Percentiles rank a stretch among this genome's conserved stretches.
These are phyloP conservation scores for Coniosporium apollinis DNA, from an alignment of 495 filamentous ascomycete genomes.

Conservation along the genomic window DNA sequence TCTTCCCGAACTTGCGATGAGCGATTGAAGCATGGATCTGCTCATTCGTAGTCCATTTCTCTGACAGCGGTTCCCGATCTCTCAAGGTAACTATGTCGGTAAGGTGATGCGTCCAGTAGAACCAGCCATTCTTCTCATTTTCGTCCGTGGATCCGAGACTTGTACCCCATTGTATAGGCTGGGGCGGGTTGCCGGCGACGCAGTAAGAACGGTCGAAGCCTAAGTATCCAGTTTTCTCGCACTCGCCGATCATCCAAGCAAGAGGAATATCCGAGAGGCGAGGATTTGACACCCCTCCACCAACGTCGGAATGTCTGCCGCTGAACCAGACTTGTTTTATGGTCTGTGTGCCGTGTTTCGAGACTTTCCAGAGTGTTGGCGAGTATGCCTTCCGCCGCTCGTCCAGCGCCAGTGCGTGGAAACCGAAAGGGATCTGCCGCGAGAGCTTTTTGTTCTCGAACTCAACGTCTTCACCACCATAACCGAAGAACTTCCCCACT, in stretches of 20 bases:
- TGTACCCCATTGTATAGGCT: too few species aligned
- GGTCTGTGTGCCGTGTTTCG: slow-evolving; percentile 4
- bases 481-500: slow-evolving; percentile 10
- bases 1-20: too few species aligned
- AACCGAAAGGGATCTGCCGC: slow-evolving; percentile 11
- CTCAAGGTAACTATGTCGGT: too few species aligned
- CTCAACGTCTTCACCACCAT: slow-evolving; percentile 12
- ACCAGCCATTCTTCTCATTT: too few species aligned
- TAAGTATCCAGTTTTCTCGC: too few species aligned
- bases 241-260: slow-evolving; percentile 21
- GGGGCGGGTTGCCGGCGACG: too few species aligned
- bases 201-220: too few species aligned
- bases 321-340: slow-evolving; percentile 23
- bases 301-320: slow-evolving; percentile 23
- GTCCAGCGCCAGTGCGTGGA: slow-evolving; percentile 25
- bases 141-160: too few species aligned
- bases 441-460: slow-evolving; percentile 13
- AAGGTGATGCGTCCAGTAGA: too few species aligned
- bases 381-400: slow-evolving; percentile 17
- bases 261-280: slow-evolving; percentile 17
- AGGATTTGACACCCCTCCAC: slow-evolving; percentile 19
- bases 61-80: too few species aligned
- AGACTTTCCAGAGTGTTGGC: slow-evolving; percentile 20
- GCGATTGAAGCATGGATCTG: too few species aligned
- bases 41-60: too few species aligned